Evolutionary conservation across 495 filamentous ascomycete species (phyloP).

Genomic region (Talaromyces thailandensis): DNA sequence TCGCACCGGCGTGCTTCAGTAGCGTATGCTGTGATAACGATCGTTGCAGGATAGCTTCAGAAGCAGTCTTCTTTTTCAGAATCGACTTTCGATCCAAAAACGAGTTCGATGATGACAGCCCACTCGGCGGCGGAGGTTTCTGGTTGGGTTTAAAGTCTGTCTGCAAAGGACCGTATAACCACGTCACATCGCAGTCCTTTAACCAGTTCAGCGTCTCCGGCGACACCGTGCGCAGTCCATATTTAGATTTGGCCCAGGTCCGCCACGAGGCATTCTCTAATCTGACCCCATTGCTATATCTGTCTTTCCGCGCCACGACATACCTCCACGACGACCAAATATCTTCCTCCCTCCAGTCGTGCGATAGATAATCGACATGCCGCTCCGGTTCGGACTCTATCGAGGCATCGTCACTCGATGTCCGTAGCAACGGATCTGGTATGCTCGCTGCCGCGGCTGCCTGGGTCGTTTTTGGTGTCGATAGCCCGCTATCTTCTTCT

Average conservation of each 20-base stretch:
- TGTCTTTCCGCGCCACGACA: constrained; percentile 66
- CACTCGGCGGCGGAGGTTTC: constrained; percentile 45
- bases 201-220: constrained; percentile 90
- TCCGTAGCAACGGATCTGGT: constrained; percentile 27
- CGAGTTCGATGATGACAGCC: constrained; percentile 70
- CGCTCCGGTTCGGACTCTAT: constrained; percentile 69
- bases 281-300: constrained; percentile 71
- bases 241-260: constrained; percentile 91
- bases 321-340: constrained; percentile 97
- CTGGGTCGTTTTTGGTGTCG: constrained; percentile 23
- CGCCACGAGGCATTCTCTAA: constrained; percentile 97
- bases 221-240: constrained; percentile 75
- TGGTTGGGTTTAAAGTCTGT: constrained; percentile 37
- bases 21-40: constrained; percentile 88
- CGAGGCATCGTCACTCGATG: constrained; percentile 75
- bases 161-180: constrained; percentile 92
- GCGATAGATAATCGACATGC: constrained; percentile 94
- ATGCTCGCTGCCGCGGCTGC: constrained; percentile 13
- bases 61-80: constrained; percentile 91
- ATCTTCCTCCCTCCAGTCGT: constrained; percentile 94
- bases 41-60: constrained; percentile 86
- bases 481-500: neutral
- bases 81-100: constrained; percentile 87
- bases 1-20: constrained; percentile 86
- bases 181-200: constrained; percentile 95